Base-by-base conservation (phyloP, 2,329 filamentous ascomycete genomes). In the Teratosphaeria destructans region DNA sequence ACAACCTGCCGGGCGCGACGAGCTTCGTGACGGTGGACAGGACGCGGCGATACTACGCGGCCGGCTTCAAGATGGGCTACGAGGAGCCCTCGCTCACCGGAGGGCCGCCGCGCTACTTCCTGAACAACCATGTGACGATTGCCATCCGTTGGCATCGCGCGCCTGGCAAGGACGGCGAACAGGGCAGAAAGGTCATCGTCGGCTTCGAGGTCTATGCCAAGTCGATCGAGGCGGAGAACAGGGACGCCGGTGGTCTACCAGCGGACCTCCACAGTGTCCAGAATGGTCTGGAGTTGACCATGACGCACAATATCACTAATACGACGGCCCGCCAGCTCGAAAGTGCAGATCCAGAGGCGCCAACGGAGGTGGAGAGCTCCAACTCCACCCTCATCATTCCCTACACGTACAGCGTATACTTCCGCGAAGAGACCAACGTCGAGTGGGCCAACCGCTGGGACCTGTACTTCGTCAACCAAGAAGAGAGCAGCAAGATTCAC, bases 151-250 rank as follows among this genome's bases (percentile, higher is more conserved):
- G 89, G 74, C 85, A 89, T 63, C 80, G 80, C 56, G 89, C 88
- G 1, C 82, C 87, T 1, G 87, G 87, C 11, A 80, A 77, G 63
- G 85, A 83, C 59, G 88, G 88, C 34, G 81, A 85, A 19, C 81
- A 82, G 53, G 88, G 88, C 56, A 87, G 85, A 63, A 91, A 89
- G 74, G 85, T 94, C 47, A 83, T 96, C 64, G 88, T 95, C 23
- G 90, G 89, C 0, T 95, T 96, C 69, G 90, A 96, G 75, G 86
- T 95, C 29, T 95, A 94, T 68, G 85, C 90, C 26, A 95, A 93
- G 78, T 95, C 89, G 70, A 83, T 95, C 67, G 84, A 84, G 27
- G 77, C 81, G 7, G 77, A 75, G 61, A 81, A 83, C 65, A 82
- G 88, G 55, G 79, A 84, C 59, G 79, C 81, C 49, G 75, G 78